Conservation (phyloP, 73 alveolate species). For the Paramecium tetraurelia region DNA sequence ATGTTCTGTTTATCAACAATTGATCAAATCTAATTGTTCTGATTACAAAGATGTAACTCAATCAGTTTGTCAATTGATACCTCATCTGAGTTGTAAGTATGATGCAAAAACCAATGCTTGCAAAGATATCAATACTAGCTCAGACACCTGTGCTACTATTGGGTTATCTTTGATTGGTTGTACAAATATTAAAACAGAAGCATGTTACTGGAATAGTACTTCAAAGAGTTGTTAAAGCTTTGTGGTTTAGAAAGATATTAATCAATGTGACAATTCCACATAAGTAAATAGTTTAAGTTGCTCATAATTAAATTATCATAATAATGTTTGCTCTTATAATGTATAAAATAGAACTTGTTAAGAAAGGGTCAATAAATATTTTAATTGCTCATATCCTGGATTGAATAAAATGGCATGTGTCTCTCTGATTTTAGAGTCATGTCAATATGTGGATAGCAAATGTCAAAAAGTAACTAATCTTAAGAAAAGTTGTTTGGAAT, state of each 20-base stretch:
- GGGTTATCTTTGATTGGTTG: neutral
- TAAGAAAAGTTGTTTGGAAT: neutral
- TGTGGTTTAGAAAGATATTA: neutral
- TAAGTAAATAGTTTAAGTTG: neutral
- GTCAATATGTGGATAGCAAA: neutral
- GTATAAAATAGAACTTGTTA: neutral
- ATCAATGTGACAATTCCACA: neutral
- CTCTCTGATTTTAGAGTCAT: neutral
- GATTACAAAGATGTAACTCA: neutral
- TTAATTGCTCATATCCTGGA: neutral
- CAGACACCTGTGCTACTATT: neutral
- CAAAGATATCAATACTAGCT: neutral
- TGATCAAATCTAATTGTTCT: neutral
- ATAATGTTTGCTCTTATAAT: neutral
- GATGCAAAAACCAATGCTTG: neutral
- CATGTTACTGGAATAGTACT: constrained; percentile 4
- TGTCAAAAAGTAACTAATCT: neutral
- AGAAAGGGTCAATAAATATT: neutral
- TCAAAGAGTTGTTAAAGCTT: neutral
- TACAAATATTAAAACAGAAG: neutral
- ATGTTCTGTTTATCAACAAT: neutral
- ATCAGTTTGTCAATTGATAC: neutral
- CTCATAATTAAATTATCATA: neutral
- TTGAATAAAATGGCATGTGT: neutral
- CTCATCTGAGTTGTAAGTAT: constrained; percentile 3